Conservation (phyloP, 805 yeast species). For the Cyberlindnera maclurae region DNA sequence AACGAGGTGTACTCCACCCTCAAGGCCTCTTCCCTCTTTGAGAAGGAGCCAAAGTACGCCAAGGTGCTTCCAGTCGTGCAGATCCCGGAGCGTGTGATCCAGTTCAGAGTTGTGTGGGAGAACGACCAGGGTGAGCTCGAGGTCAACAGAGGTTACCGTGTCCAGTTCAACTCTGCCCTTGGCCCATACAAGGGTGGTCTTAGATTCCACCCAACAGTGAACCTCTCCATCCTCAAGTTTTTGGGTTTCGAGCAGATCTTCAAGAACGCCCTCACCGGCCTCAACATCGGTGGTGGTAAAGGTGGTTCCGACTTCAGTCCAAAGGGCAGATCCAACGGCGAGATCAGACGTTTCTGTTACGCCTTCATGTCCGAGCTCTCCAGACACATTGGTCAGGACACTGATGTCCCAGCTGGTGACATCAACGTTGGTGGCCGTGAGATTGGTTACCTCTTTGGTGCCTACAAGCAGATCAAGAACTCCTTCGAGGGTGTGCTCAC, state of each 20-base stretch:
- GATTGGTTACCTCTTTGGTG: slow-evolving; percentile 82
- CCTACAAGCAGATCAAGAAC: slow-evolving; percentile 87
- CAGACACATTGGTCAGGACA: slow-evolving; percentile 93
- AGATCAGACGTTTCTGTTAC: slow-evolving; percentile 94
- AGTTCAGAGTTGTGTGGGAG: slow-evolving; percentile 98
- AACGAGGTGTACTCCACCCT: slow-evolving; percentile 84
- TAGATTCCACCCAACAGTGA: slow-evolving; percentile 96
- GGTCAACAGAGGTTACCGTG: slow-evolving; percentile 97
- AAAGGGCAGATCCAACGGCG: slow-evolving; percentile 86
- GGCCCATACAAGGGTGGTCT: slow-evolving; percentile 99
- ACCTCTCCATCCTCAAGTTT: slow-evolving; percentile 90
- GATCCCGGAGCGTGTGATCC: slow-evolving; percentile 92
- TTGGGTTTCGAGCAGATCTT: slow-evolving; percentile 97
- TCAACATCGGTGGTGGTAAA: slow-evolving; percentile 98
- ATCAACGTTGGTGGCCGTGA: slow-evolving; percentile 92
- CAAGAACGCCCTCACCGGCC: slow-evolving; percentile 96
- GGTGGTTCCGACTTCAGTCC: slow-evolving; percentile 99
- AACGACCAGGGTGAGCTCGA: slow-evolving; percentile 87
- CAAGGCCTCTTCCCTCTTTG: slow-evolving; percentile 85
- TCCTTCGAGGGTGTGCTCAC: slow-evolving; percentile 95
- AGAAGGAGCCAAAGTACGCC: slow-evolving; percentile 83
- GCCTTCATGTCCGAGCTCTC: slow-evolving; percentile 94
- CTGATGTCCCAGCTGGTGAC: slow-evolving; percentile 99
- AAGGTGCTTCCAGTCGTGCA: slow-evolving; percentile 85
- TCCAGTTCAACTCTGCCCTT: slow-evolving; percentile 94